Evolutionary conservation across 1,284 basidiomycete species (phyloP), one percentile per base, ranked within the genome.

Genomic region (Cutaneotrichosporon cutaneum): DNA sequence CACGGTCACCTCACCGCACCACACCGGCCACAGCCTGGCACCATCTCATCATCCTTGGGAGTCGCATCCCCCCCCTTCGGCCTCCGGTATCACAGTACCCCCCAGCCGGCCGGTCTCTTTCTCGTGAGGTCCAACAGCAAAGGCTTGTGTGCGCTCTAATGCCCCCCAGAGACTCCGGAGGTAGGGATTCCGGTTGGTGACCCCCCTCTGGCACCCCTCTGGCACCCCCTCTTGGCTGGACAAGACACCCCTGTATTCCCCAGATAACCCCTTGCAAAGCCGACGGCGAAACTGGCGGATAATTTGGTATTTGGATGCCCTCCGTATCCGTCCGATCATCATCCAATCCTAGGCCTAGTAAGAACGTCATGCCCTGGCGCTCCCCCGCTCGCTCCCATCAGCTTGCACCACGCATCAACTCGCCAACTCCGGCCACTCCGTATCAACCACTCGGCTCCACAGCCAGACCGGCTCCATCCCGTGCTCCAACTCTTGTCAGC

Each of bases 311-410:
- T 24, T 24, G 36, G 36, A 39, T 16, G 36, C 18, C 33, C 32
- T 54, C 52, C 52, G 52, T 54, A 54, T 54, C 52, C 52, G 52
- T 36, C 52, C 52, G 52, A 50, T 16, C 48, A 50, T 52, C 30
- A 54, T 21, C 52, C 52, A 54, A 54, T 54, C 44, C 44, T 10
- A 45, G n/a, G n/a, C n/a, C n/a, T n/a, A n/a, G n/a, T n/a, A n/a
- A n/a, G n/a, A n/a, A n/a, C n/a, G n/a, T n/a, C n/a, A n/a, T n/a
- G n/a, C n/a, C n/a, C n/a, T n/a, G n/a, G n/a, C n/a, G n/a, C n/a
- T n/a, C n/a, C n/a, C n/a, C n/a, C n/a, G n/a, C n/a, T n/a, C n/a
- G n/a, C n/a, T n/a, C n/a, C n/a, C n/a, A n/a, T n/a, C n/a, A n/a
- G n/a, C n/a, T n/a, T n/a, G n/a, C n/a, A n/a, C n/a, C n/a, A n/a